phyloP scores from a whole-genome alignment of 257 asterid genomes.

The Petunia axillaris region DNA sequence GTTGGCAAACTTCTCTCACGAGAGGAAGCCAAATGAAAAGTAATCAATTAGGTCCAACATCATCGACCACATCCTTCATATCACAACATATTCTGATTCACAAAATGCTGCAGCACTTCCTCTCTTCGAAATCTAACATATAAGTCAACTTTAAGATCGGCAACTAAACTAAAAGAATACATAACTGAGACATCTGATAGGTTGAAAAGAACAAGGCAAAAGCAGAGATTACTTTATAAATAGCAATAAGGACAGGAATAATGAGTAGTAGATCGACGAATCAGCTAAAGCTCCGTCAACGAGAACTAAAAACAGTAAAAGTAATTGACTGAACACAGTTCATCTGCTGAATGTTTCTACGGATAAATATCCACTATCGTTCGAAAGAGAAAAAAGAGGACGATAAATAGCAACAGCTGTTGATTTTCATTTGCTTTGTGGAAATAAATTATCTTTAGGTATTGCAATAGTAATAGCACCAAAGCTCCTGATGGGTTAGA shows the following conservation, averaged over 20 bases:
- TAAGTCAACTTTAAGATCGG: neutral
- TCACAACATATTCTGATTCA: slow-evolving; percentile 2
- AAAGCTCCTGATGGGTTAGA: neutral
- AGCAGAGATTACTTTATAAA: neutral
- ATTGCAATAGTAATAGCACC: neutral
- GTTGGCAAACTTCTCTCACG: slow-evolving; percentile 30
- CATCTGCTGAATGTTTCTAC: neutral
- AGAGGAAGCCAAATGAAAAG: slow-evolving; percentile 32
- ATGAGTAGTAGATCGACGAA: neutral
- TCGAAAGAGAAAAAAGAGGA: neutral
- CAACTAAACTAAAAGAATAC: slow-evolving; percentile 2
- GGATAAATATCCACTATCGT: neutral
- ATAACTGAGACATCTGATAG: slow-evolving; percentile 10
- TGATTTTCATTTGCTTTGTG: neutral
- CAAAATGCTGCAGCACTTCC: slow-evolving; percentile 23
- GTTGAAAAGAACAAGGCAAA: neutral
- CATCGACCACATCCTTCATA: slow-evolving; percentile 30
- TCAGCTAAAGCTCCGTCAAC: neutral
- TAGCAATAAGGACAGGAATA: neutral
- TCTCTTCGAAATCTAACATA: slow-evolving; percentile 18
- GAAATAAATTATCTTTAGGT: neutral
- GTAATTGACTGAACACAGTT: neutral
- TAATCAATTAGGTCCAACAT: slow-evolving; percentile 34
- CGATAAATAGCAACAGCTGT: neutral
- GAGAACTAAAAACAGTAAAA: slow-evolving; percentile 8